These are phyloP conservation scores for Suillus luteus DNA, from an alignment of 768 basidiomycete genomes.

Conservation along the genomic window DNA sequence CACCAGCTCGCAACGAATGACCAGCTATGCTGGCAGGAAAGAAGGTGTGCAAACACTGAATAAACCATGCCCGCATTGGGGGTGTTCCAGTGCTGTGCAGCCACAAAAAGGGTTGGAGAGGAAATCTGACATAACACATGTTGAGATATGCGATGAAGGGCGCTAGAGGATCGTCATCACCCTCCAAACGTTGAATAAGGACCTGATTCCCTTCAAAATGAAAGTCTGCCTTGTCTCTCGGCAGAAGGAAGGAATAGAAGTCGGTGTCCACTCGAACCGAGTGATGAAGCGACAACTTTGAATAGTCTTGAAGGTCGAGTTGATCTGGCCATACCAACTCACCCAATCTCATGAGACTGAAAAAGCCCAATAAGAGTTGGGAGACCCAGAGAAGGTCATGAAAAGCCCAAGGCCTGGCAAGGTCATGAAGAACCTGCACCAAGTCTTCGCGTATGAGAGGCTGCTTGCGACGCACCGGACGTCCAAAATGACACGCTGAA, in stretches of 20 bases:
- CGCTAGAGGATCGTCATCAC: constrained; percentile 12
- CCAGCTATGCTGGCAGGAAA: too few species aligned
- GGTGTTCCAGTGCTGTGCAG: constrained; percentile 30
- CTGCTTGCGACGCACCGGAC: constrained; percentile 1
- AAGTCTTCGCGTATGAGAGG: constrained; percentile 23
- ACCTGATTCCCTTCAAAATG: constrained; percentile 22
- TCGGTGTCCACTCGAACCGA: constrained; percentile 2
- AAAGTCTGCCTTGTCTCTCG: constrained; percentile 23
- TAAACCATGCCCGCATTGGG: constrained; percentile 40
- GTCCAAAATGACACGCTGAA: constrained; percentile 1
- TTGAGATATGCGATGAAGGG: constrained; percentile 28
- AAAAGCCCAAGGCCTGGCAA: constrained; percentile 5
- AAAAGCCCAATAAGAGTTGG: constrained; percentile 18
- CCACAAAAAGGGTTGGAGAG: constrained; percentile 36
- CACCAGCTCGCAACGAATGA: too few species aligned
- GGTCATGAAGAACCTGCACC: too few species aligned
- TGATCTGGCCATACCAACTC: constrained; percentile 27
- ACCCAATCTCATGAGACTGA: constrained; percentile 20
- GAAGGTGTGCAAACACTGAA: constrained; percentile 23
- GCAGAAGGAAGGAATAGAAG: constrained; percentile 17
- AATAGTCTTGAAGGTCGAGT: background rate
- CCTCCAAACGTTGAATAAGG: constrained; percentile 2
- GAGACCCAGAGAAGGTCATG: constrained; percentile 29
- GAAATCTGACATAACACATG: constrained; percentile 27
- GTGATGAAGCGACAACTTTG: constrained; percentile 10